These are phyloP conservation scores for Tilletiopsis washingtonensis DNA, from an alignment of 1,284 basidiomycete species.

Conservation along the genomic window DNA sequence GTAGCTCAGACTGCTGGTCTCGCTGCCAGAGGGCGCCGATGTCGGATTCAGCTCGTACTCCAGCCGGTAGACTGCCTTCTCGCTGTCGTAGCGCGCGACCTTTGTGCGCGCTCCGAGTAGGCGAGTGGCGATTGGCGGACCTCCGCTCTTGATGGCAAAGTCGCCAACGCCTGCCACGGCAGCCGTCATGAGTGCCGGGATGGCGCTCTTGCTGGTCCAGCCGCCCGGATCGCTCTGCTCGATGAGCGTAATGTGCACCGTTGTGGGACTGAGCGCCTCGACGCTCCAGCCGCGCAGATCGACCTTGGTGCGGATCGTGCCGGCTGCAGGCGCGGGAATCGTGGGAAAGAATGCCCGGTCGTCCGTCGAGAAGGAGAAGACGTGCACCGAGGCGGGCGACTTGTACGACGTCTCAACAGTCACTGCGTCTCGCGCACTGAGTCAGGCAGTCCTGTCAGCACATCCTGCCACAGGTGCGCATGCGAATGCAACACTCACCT, in stretches of 20 bases:
- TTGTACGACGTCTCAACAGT: conserved; percentile 94
- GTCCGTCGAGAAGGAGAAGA: conserved; percentile 90
- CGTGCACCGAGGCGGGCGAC: conserved; percentile 80
- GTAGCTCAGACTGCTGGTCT: conserved; percentile 12
- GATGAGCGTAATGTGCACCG: conserved; percentile 83
- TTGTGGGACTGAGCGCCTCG: conserved; percentile 87
- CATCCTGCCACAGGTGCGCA: too few relatives aligned
- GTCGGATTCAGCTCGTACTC: conserved; percentile 64
- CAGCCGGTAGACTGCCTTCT: conserved; percentile 69
- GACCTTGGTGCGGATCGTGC: conserved; percentile 82
- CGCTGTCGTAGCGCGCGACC: conserved; percentile 75
- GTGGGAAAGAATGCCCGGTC: conserved; percentile 76
- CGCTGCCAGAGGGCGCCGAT: conserved; percentile 1
- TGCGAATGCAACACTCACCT: too few relatives aligned
- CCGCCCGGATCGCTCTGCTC: conserved; percentile 97
- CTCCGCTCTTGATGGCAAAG: conserved; percentile 84
- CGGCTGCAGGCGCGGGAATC: conserved; percentile 60
- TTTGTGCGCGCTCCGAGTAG: conserved; percentile 68
- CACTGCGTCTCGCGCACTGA: conserved; percentile 82
- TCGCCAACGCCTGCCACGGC: conserved; percentile 80
- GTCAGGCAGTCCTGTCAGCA: too few relatives aligned
- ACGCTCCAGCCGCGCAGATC: conserved; percentile 96
- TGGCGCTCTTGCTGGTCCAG: conserved; percentile 90
- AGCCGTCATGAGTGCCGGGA: conserved; percentile 70
- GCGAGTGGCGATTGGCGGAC: conserved; percentile 79